phyloP scores from a whole-genome alignment of 345 rosid genomes.

The Dipteronia sinensis region DNA sequence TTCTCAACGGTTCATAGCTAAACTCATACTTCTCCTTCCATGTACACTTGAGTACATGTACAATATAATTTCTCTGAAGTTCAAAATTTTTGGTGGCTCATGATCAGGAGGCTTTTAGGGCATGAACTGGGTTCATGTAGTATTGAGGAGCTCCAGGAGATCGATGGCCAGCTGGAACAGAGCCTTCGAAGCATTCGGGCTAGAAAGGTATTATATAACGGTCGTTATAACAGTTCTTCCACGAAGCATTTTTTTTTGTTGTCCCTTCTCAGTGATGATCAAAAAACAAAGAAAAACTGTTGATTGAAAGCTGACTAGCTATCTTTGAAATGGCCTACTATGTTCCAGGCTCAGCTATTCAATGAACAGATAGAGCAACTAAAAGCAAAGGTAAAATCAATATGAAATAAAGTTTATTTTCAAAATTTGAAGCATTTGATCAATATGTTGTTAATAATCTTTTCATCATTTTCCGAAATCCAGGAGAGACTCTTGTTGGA shows the following conservation, averaged over 20 bases:
- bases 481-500: conserved; percentile 54
- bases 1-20: conserved; percentile 44
- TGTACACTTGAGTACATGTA: not conserved
- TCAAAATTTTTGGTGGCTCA: conserved; percentile 21
- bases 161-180: conserved; percentile 44
- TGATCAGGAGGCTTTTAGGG: conserved; percentile 68
- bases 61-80: not conserved
- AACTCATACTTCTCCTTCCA: not conserved
- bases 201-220: conserved; percentile 48
- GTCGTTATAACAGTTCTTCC: not conserved
- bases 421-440: not conserved
- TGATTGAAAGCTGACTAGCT: conserved; percentile 1
- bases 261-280: not conserved
- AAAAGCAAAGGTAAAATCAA: conserved; percentile 43
- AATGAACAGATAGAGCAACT: conserved; percentile 47
- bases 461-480: conserved; percentile 2
- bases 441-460: not conserved
- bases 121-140: conserved; percentile 47
- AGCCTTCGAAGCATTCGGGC: conserved; percentile 54
- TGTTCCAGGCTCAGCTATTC: conserved; percentile 46
- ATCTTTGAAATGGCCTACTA: not conserved
- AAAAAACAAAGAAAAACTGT: not conserved
- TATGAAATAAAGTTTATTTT: not conserved
- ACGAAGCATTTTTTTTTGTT: not conserved
- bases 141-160: conserved; percentile 43